Base-by-base conservation (phyloP, 768 basidiomycete genomes). In the Infundibulicybe gibba region DNA sequence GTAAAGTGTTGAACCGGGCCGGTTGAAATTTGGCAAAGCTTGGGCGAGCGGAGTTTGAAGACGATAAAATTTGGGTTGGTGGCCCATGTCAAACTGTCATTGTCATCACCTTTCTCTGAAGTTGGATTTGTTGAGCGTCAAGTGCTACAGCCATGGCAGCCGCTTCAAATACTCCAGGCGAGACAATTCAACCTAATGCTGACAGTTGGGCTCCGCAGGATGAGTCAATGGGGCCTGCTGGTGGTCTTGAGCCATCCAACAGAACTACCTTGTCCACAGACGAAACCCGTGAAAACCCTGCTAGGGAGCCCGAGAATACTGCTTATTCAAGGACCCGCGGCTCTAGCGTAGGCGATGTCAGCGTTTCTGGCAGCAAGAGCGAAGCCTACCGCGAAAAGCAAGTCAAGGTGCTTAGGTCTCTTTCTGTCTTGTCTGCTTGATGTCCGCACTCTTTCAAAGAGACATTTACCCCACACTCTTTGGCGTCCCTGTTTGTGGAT, bases 321-420 rank as follows among this genome's bases (percentile, higher is more conserved):
- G 64, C 66, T 57, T 79, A 81, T 60, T 79, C 75, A 57, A 60
- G 69, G 25, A 25, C 25, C 57, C 75, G 73, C 54, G 70, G 72
- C 55, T 73, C 75, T 63, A 77, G 74, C 58, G 70, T 71, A 54
- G 70, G 69, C 61, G 71, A 69, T 43, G 64, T 59, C 35, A 68
- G 61, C 52, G 61, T 59, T 54, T 65, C 69, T 65, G 67, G 64
- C 46, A 66, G 61, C 52, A 73, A 72, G 61, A 64, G 68, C 56
- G 77, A 79, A 49, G 60, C 69, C 61, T 74, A 69, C 60, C 81
- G 83, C 60, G 85, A 88, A 72, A 87, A 85, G 76, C 83, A 83
- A 73, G 74, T 81, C 76, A 88, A 88, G 86, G 86, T 88, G 86
- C 86, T 86, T 88, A 85, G 79, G 77, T 84, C 76, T 75, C 68